These are phyloP conservation scores for Boletellus ananas DNA, from an alignment of 768 basidiomycete genomes.

Conservation along the genomic window DNA sequence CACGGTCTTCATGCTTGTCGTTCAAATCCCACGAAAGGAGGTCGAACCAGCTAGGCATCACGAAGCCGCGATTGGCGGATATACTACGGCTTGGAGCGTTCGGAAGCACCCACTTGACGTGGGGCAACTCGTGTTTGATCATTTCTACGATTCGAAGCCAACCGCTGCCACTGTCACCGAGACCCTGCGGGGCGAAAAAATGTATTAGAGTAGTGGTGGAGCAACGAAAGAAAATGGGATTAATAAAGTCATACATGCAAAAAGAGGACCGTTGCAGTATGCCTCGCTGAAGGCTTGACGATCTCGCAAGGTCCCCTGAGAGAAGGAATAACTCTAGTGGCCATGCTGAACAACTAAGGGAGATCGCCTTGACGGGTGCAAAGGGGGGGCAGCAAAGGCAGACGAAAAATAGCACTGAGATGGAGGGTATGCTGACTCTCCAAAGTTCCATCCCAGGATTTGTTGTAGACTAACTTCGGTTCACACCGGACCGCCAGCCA, in stretches of 20 bases:
- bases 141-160: slow-evolving; percentile 75
- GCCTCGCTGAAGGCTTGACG: slow-evolving; percentile 53
- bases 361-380: not conserved
- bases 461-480: too few relatives aligned
- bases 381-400: not conserved
- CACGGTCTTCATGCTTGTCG: slow-evolving; percentile 56
- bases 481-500: slow-evolving; percentile 19
- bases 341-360: slow-evolving; percentile 5
- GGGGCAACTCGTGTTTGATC: slow-evolving; percentile 56
- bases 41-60: slow-evolving; percentile 87
- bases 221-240: not conserved
- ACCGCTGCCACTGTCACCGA: slow-evolving; percentile 72
- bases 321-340: slow-evolving; percentile 18
- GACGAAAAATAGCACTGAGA: too few relatives aligned
- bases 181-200: slow-evolving; percentile 43
- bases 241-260: slow-evolving; percentile 61
- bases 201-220: slow-evolving; percentile 4
- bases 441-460: too few relatives aligned
- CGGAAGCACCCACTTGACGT: slow-evolving; percentile 82
- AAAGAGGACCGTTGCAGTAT: slow-evolving; percentile 87
- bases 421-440: too few relatives aligned
- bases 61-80: slow-evolving; percentile 65
- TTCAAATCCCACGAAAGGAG: slow-evolving; percentile 58
- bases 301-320: slow-evolving; percentile 38
- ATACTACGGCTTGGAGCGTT: slow-evolving; percentile 45